Base-by-base conservation (phyloP, 208 protist genomes). In the Angomonas deanei region DNA sequence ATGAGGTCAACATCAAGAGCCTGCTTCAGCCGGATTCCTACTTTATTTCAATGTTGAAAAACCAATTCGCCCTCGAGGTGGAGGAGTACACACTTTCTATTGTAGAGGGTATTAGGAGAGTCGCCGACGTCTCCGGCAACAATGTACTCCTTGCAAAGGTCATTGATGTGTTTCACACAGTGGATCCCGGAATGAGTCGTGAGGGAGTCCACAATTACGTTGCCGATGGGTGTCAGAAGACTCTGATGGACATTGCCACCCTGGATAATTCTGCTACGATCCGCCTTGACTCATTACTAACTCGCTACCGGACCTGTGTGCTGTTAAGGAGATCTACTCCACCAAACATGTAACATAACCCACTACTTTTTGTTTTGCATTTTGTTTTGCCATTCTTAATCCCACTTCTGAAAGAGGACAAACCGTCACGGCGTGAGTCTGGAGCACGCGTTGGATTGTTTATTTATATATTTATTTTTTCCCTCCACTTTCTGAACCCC, bases 21-120 rank as follows among this genome's bases (percentile, higher is more conserved):
- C 58, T 88, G 23, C 72, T 85, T 26, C 52, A 64, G 3, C 58
- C 80, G 1, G 68, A 86, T 63, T 76, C 82, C n/a, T 70, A 80
- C 64, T 93, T 96, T 77, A 55, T 86, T 5, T 49, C 32, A 19
- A 57, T 91, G 6, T 70, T 95, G 33, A 86, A 81, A 56, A 63
- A 72, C 47, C 86, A 92, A 57, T 80, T 85, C 53, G 42, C 87
- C 48, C 67, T 70, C 21, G 85, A 91, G 54, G 81, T 92, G 31
- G 89, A 92, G 64, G 67, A 69, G 59, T 90, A 91, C 58, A 92
- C 89, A 0, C 61, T 95, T 32, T 62, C 64, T 8, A 84, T 88
- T 6, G 74, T 88, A 15, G 85, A 95, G 52, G 68, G 68, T 19
- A 73, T 92, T 30, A 82, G 89, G 13, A 56, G 63, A 6, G 60